phyloP scores from a whole-genome alignment of 495 filamentous ascomycete genomes.

The Podospora fimiseda region DNA sequence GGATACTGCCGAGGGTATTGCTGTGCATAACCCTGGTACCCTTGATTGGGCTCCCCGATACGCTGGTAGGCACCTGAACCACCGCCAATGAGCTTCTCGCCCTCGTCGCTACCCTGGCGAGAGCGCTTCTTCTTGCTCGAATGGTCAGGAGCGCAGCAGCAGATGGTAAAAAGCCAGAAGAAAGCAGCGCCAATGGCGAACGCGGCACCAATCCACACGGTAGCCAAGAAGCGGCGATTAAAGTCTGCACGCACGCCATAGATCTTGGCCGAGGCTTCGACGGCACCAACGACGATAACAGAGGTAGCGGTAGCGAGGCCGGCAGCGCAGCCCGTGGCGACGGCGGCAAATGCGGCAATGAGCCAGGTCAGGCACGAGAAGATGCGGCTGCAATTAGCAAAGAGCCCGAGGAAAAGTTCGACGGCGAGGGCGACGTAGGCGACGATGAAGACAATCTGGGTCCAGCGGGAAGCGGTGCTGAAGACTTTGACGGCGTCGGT shows the following conservation, averaged over 20 bases:
- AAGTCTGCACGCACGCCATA: constrained; percentile 61
- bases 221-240: constrained; percentile 60
- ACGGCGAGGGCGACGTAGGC: constrained; percentile 63
- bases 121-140: constrained; percentile 15
- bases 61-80: constrained; percentile 37
- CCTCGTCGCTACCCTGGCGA: constrained; percentile 10
- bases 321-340: constrained; percentile 55
- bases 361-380: constrained; percentile 47
- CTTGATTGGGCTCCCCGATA: constrained; percentile 30
- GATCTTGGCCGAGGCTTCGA: constrained; percentile 55
- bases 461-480: constrained; percentile 68
- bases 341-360: constrained; percentile 53
- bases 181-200: constrained; percentile 65
- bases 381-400: constrained; percentile 50
- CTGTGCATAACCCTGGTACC: constrained; percentile 29
- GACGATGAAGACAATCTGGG: constrained; percentile 68
- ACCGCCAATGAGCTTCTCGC: constrained; percentile 43
- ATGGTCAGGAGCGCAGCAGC: constrained; percentile 67
- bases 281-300: constrained; percentile 58
- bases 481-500: constrained; percentile 63
- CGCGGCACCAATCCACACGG: constrained; percentile 71
- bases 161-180: constrained; percentile 87
- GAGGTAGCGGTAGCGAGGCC: constrained; percentile 55
- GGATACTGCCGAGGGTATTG: constrained; percentile 19
- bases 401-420: constrained; percentile 72